These are phyloP conservation scores for Cladosporium sp. DNA, from an alignment of 2,329 filamentous ascomycete species.

Conservation along the genomic window DNA sequence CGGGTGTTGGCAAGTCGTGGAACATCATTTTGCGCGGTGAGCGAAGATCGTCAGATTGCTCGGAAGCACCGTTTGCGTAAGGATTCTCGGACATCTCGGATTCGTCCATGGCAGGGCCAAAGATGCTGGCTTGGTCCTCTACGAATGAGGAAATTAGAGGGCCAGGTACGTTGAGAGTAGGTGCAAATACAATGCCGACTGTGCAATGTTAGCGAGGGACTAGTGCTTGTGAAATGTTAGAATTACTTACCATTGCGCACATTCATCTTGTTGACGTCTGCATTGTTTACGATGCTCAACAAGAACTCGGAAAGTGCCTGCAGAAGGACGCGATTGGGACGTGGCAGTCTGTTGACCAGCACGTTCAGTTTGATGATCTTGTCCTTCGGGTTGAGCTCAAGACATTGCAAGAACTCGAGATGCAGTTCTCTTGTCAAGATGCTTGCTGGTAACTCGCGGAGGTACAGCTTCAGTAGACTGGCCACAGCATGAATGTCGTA, in stretches of 20 bases:
- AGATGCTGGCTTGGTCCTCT: slow-evolving; percentile 83
- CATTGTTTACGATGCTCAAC: slow-evolving; percentile 86
- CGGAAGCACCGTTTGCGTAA: slow-evolving; percentile 15
- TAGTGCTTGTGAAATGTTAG: not conserved
- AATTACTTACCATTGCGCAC: slow-evolving; percentile 67
- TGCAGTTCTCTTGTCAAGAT: slow-evolving; percentile 89
- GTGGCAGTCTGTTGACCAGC: slow-evolving; percentile 75
- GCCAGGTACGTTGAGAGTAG: slow-evolving; percentile 91
- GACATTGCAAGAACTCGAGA: slow-evolving; percentile 69
- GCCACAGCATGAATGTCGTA: slow-evolving; percentile 96
- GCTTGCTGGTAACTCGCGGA: slow-evolving; percentile 85
- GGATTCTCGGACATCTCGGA: slow-evolving; percentile 37
- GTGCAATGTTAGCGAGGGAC: slow-evolving; percentile 17
- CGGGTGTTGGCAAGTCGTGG: slow-evolving; percentile 61
- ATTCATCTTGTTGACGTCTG: slow-evolving; percentile 94
- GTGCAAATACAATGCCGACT: slow-evolving; percentile 96
- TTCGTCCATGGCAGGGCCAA: slow-evolving; percentile 64
- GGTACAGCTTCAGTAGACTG: slow-evolving; percentile 86
- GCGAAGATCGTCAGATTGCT: slow-evolving; percentile 50
- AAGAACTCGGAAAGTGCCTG: slow-evolving; percentile 83
- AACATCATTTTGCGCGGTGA: slow-evolving; percentile 64
- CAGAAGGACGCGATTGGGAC: slow-evolving; percentile 74
- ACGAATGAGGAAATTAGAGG: slow-evolving; percentile 92
- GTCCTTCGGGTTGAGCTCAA: slow-evolving; percentile 70
- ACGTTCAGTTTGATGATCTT: slow-evolving; percentile 73